These are phyloP conservation scores for Areca catechu DNA, from an alignment of 176 grass and related monocot species.

Conservation along the genomic window DNA sequence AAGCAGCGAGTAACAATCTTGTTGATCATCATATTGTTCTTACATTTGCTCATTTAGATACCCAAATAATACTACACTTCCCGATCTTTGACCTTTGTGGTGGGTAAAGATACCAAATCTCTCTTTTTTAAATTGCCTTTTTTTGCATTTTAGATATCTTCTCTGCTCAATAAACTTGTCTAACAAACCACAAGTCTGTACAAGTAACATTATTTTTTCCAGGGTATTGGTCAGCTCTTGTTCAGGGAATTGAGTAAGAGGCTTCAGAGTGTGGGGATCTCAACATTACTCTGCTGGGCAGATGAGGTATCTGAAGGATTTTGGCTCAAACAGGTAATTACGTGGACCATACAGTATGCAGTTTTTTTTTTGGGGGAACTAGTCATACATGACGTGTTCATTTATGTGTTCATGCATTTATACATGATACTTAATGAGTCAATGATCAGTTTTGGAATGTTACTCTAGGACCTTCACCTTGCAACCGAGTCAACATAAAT, in stretches of 20 bases:
- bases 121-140: not conserved
- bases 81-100: not conserved
- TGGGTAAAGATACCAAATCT: no score
- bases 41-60: no score
- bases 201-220: not conserved
- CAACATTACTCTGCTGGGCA: conserved; percentile 79
- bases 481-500: no score
- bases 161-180: not conserved
- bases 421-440: no score
- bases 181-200: not conserved
- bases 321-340: conserved; percentile 89
- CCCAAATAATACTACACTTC: no score
- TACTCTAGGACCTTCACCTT: no score
- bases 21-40: no score
- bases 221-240: conserved; percentile 72
- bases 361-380: not conserved
- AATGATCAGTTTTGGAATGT: no score
- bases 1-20: no score
- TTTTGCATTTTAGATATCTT: not conserved
- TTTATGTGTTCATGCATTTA: no score
- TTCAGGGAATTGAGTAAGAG: conserved; percentile 65
- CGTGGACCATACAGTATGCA: conserved; percentile 3
- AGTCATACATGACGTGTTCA: no score
- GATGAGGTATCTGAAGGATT: conserved; percentile 74
- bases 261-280: conserved; percentile 72